Conservation (phyloP, 2,329 filamentous ascomycete species). For the Aspergillus sp. region DNA sequence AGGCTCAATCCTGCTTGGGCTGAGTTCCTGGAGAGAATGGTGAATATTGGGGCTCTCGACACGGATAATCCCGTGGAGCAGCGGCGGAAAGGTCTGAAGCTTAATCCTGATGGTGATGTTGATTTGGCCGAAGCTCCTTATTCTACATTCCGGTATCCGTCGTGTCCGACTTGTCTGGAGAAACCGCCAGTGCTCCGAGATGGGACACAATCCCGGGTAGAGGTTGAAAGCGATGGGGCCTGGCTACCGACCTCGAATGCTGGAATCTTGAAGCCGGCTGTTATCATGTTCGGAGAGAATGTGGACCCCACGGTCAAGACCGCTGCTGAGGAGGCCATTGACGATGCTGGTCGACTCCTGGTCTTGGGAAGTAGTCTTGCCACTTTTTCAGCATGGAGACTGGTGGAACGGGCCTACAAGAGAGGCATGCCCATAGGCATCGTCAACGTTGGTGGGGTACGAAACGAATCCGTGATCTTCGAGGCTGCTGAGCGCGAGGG, state of each 20-base stretch:
- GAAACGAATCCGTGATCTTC: conserved; percentile 40
- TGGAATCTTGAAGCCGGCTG: conserved; percentile 82
- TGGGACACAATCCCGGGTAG: conserved; percentile 51
- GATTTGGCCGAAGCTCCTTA: conserved; percentile 83
- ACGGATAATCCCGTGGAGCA: conserved; percentile 68
- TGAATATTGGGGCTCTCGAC: conserved; percentile 65
- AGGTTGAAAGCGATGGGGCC: conserved; percentile 71
- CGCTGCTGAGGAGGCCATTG: conserved; percentile 70
- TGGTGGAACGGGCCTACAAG: conserved; percentile 76
- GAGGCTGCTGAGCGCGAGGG: conserved; percentile 16
- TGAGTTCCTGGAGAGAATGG: conserved; percentile 61
- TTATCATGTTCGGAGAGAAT: conserved; percentile 94
- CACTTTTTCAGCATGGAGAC: conserved; percentile 88
- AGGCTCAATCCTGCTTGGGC: conserved; percentile 81
- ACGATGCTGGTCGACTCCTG: conserved; percentile 65
- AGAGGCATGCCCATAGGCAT: conserved; percentile 78
- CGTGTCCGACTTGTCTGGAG: conserved; percentile 71
- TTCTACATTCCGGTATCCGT: conserved; percentile 80
- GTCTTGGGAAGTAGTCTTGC: conserved; percentile 84
- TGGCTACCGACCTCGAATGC: conserved; percentile 59
- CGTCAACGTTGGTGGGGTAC: conserved; percentile 59
- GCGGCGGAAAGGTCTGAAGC: conserved; percentile 60
- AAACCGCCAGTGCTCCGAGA: conserved; percentile 51
- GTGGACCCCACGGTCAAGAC: conserved; percentile 62
- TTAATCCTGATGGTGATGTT: conserved; percentile 92